Evolutionary conservation across 2,329 filamentous ascomycete genomes (phyloP).

Genomic region (Penicillium sp.): DNA sequence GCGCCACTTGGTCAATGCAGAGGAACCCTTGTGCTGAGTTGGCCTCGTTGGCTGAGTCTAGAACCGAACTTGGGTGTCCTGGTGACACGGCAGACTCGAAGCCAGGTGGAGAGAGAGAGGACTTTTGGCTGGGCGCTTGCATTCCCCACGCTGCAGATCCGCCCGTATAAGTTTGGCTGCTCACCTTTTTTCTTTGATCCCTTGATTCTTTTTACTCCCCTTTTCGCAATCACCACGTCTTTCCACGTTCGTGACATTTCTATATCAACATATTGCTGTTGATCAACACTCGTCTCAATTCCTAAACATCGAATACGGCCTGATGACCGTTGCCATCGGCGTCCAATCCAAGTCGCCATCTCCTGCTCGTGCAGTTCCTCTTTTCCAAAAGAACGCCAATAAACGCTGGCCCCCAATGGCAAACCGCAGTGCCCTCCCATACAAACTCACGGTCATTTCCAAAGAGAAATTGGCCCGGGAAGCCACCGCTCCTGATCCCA

Average conservation of each 20-base stretch:
- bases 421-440: conserved; percentile 39
- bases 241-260: background rate
- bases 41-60: conserved; percentile 7
- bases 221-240: background rate
- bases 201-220: background rate
- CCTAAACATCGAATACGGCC: background rate
- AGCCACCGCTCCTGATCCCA: conserved; percentile 39
- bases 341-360: conserved; percentile 24
- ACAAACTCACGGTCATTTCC: conserved; percentile 41
- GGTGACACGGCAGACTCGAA: conserved; percentile 20
- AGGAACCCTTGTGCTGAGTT: conserved; percentile 1
- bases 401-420: conserved; percentile 42
- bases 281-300: background rate
- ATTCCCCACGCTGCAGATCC: conserved; percentile 23
- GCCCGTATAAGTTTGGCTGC: conserved; percentile 19
- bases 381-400: conserved; percentile 30
- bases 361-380: conserved; percentile 29
- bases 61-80: conserved; percentile 13
- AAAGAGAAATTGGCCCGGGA: conserved; percentile 41
- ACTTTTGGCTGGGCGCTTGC: conserved; percentile 5
- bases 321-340: conserved; percentile 32
- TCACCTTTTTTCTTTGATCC: conserved; percentile 7
- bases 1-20: conserved; percentile 1
- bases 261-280: background rate
- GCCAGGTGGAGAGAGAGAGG: background rate